A percentile compares a stretch with the other conserved stretches of the same genome.
Evolutionary conservation across 164 flowering plant genomes (phyloP).

Genomic region (Chloranthus sessilifolius): DNA sequence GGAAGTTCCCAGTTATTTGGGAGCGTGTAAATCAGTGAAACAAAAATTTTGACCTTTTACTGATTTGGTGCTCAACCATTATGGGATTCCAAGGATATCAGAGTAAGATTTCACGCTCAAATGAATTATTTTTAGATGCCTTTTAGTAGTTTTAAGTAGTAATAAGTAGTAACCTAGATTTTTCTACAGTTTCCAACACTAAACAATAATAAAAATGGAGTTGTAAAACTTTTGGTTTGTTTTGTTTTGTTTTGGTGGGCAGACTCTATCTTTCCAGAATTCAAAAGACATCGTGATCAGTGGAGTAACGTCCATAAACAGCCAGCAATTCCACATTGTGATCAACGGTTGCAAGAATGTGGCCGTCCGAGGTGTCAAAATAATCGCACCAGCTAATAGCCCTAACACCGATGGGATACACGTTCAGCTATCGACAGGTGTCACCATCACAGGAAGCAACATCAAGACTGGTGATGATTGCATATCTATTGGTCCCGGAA

Average conservation of each 20-base stretch:
- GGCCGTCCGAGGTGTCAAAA: constrained; percentile 12
- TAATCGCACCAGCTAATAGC: constrained; percentile 19
- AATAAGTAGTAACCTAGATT: too few species aligned
- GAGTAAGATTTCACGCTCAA: too few species aligned
- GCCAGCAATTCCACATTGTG: constrained; percentile 20
- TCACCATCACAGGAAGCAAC: constrained; percentile 12
- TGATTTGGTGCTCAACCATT: too few species aligned
- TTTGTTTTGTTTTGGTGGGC: neutral
- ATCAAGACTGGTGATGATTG: constrained; percentile 31
- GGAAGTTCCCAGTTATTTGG: neutral
- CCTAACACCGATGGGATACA: constrained; percentile 37
- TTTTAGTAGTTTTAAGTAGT: too few species aligned
- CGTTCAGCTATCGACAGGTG: constrained; percentile 15
- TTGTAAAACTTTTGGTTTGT: neutral
- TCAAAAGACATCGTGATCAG: constrained; percentile 17
- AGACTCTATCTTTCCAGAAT: constrained; percentile 17
- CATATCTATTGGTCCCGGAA: constrained; percentile 31
- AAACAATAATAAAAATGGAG: too few species aligned
- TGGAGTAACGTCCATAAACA: constrained; percentile 25
- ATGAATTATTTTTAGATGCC: too few species aligned
- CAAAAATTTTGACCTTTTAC: too few species aligned
- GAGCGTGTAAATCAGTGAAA: too few species aligned
- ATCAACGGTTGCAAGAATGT: constrained; percentile 20
- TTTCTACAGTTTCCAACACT: too few species aligned
- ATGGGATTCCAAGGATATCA: too few species aligned